phyloP scores from a whole-genome alignment of 2,329 filamentous ascomycete species.

The Talaromyces sp. region DNA sequence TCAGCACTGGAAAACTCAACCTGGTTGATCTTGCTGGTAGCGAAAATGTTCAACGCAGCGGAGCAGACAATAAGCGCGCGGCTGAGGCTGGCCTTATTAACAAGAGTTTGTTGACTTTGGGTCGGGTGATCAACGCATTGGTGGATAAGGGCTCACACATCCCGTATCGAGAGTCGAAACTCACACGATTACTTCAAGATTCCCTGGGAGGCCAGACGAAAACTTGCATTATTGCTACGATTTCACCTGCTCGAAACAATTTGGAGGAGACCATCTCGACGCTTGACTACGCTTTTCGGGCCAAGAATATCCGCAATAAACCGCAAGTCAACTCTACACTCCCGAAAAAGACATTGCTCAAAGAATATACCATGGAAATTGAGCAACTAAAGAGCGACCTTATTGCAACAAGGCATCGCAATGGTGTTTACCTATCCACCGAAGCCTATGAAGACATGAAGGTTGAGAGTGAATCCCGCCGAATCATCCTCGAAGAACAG shows the following conservation, averaged over 20 bases:
- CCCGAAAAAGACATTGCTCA: constrained; percentile 85
- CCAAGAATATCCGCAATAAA: constrained; percentile 98
- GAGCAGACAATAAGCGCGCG: constrained; percentile 95
- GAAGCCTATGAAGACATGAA: constrained; percentile 88
- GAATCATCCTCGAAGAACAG: constrained; percentile 89
- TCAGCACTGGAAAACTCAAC: constrained; percentile 90
- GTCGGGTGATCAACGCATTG: constrained; percentile 93
- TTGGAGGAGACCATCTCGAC: constrained; percentile 98
- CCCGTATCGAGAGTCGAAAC: constrained; percentile 86
- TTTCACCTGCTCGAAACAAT: constrained; percentile 91
- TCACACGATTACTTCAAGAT: constrained; percentile 91
- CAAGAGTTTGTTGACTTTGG: constrained; percentile 90
- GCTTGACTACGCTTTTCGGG: constrained; percentile 92
- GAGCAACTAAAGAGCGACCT: constrained; percentile 92
- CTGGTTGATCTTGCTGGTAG: constrained; percentile 94
- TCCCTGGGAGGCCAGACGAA: constrained; percentile 93
- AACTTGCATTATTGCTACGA: constrained; percentile 95
- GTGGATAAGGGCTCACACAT: constrained; percentile 89
- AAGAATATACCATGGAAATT: constrained; percentile 86
- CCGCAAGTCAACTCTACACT: constrained; percentile 89
- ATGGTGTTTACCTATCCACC: constrained; percentile 88
- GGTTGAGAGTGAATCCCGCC: constrained; percentile 82
- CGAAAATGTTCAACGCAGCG: constrained; percentile 95
- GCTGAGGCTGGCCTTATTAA: constrained; percentile 96
- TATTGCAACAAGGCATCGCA: constrained; percentile 84